phyloP scores from a whole-genome alignment of 2,329 filamentous ascomycete genomes.

The Arthrobotrys iridis region DNA sequence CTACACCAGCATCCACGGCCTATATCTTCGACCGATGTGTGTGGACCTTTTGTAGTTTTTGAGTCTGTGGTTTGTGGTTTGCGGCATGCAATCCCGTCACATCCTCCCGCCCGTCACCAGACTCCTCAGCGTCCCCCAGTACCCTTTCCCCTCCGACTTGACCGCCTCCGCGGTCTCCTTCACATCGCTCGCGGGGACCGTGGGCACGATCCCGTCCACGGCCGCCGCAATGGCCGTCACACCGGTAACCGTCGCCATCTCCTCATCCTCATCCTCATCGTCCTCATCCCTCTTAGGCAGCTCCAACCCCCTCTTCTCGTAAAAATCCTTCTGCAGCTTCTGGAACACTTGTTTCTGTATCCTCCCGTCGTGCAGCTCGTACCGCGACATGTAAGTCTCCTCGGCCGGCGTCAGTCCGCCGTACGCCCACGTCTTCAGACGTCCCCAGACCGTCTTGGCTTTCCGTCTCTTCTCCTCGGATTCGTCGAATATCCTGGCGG shows the following conservation, averaged over 20 bases:
- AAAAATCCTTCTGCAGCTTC: conserved; percentile 49
- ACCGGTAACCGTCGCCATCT: conserved; percentile 17
- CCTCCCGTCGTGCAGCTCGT: conserved; percentile 40
- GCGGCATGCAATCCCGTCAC: conserved; percentile 5
- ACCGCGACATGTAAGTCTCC: conserved; percentile 55
- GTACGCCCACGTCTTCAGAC: conserved; percentile 57
- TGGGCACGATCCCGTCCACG: conserved; percentile 43
- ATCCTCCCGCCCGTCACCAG: conserved; percentile 36
- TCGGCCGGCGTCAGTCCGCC: conserved; percentile 57
- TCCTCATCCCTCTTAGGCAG: conserved; percentile 45
- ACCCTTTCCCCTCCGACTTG: conserved; percentile 48
- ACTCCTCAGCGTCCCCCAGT: conserved; percentile 45
- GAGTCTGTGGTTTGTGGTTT: too few relatives aligned
- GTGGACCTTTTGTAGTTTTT: too few relatives aligned
- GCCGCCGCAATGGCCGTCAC: conserved; percentile 36
- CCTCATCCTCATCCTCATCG: conserved; percentile 33
- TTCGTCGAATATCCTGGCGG: conserved; percentile 41
- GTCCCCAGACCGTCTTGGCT: conserved; percentile 51
- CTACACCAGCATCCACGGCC: background rate
- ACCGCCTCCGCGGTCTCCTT: conserved; percentile 30
- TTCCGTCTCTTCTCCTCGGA: conserved; percentile 43
- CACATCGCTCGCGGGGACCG: conserved; percentile 32
- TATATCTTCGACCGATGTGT: too few relatives aligned
- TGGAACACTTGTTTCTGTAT: conserved; percentile 46
- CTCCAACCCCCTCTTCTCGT: conserved; percentile 49